phyloP scores from a whole-genome alignment of 371 early-diverging fungal genomes.

The Chytridium lagenaria region DNA sequence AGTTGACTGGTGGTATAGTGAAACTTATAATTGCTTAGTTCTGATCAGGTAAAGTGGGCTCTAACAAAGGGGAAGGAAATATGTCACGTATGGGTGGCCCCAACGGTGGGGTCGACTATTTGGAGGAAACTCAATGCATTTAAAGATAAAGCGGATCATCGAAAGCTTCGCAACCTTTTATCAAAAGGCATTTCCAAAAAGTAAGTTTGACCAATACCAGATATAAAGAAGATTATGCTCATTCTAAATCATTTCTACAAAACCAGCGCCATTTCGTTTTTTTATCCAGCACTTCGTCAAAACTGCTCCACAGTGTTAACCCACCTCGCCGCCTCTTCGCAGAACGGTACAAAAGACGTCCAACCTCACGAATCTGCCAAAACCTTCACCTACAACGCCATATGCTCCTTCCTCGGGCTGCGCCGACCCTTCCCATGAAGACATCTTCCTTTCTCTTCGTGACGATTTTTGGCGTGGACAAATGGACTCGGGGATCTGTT shows the following conservation, averaged over 20 bases:
- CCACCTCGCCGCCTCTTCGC: neutral
- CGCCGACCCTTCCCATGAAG: constrained; percentile 16
- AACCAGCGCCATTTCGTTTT: constrained; percentile 17
- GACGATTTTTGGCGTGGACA: constrained; percentile 16
- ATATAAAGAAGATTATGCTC: neutral
- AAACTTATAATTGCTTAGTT: neutral
- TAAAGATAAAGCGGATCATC: neutral
- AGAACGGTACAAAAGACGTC: neutral
- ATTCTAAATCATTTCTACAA: neutral
- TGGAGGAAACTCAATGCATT: neutral
- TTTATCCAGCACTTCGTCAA: constrained; percentile 8
- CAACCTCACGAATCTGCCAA: neutral
- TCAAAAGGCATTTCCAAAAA: constrained; percentile 18
- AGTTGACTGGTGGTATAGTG: neutral
- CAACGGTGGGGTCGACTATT: constrained; percentile 17
- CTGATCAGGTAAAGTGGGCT: neutral
- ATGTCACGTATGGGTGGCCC: constrained; percentile 9
- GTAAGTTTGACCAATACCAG: too few species aligned
- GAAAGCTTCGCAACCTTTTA: neutral
- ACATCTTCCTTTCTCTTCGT: neutral
- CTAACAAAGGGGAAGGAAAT: neutral
- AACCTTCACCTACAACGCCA: constrained; percentile 26
- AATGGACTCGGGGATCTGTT: constrained; percentile 21
- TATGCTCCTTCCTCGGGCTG: constrained; percentile 23
- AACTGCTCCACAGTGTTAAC: constrained; percentile 1